phyloP scores from a whole-genome alignment of 352 stramenopile species.

The Hyaloperonospora arabidopsidis region DNA sequence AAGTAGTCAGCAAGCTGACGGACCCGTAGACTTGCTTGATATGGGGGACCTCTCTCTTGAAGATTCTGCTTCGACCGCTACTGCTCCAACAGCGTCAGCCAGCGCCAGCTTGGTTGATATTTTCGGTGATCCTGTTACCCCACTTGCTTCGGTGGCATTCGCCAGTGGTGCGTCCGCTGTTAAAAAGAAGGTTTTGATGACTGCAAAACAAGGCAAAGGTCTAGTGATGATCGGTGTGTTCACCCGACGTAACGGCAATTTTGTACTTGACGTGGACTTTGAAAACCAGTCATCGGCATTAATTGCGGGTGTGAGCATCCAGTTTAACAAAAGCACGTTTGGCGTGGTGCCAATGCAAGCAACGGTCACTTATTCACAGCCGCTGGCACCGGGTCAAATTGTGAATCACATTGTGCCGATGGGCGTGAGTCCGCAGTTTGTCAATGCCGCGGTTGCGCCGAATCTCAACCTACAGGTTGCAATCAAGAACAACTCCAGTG shows the following conservation, averaged over 20 bases:
- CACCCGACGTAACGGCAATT: constrained; percentile 48
- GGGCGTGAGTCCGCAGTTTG: constrained; percentile 71
- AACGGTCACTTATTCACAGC: constrained; percentile 76
- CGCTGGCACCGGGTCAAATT: constrained; percentile 61
- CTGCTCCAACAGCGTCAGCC: constrained; percentile 26
- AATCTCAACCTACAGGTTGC: constrained; percentile 90
- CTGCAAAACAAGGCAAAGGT: constrained; percentile 77
- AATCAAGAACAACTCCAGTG: constrained; percentile 94
- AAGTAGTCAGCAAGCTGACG: constrained; percentile 20
- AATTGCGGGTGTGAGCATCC: constrained; percentile 88
- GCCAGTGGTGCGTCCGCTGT: constrained; percentile 14
- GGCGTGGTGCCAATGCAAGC: constrained; percentile 90
- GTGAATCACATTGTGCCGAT: constrained; percentile 66
- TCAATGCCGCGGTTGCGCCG: constrained; percentile 63
- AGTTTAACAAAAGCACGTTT: constrained; percentile 98
- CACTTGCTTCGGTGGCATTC: constrained; percentile 27
- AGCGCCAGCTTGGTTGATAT: constrained; percentile 69
- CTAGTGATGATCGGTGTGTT: constrained; percentile 85
- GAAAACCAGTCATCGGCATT: constrained; percentile 87
- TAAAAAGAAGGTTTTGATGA: constrained; percentile 70
- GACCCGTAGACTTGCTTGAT: constrained; percentile 68
- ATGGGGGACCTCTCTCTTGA: constrained; percentile 80
- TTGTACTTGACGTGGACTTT: constrained; percentile 68
- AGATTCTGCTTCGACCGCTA: constrained; percentile 34
- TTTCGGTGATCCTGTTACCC: constrained; percentile 53